Evolutionary conservation across 345 rosid species (phyloP), one percentile per base, ranked within the genome.

Genomic region (Cardiospermum halicacabum): DNA sequence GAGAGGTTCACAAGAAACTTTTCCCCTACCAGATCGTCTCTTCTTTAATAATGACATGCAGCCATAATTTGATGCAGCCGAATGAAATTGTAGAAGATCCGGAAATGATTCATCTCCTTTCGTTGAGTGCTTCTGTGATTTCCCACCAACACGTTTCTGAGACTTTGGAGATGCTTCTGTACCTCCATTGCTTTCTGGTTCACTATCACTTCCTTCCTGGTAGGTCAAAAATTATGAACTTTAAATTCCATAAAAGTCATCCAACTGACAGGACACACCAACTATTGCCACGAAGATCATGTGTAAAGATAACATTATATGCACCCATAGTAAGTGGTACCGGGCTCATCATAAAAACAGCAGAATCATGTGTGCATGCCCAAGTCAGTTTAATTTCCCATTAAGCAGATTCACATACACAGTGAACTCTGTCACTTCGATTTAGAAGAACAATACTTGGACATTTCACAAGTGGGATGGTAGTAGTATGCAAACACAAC

Each of bases 131-230:
- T 72, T 78, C 45, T 49, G 70, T 36, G 72, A 51, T 78, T 76
- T 78, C 64, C 74, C 77, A 67, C 69, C 74, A 60, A 80, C 74
- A 69, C 78, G 83, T 77, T 86, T 86, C 68, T 69, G 81, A 60
- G 83, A 82, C 62, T 83, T 80, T 61, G 54, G 74, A 56, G 72
- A 78, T 49, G 82, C 71, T 49, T 67, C 80, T 26, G 39, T 47
- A 39, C 67, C 83, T 63, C 82, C 88, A 53, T 74, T 78, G 51
- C 77, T 76, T 75, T 84, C 92, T 77, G 82, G 81, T 69, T 89
- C 96, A 68, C 89, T 84, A 13, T 82, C 90, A 78, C 84, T 89
- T 66, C 88, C 85, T 68, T 81, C 96, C 84, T 86, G 82, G 75
- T 64, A 81, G 37, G 66, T 59, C 54, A 57, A 13, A 60, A 60